A percentile compares a stretch with the other conserved stretches of the same genome.
Evolutionary conservation across 2,329 filamentous ascomycete genomes (phyloP).

Genomic region (Ilyonectria mors-panacis): DNA sequence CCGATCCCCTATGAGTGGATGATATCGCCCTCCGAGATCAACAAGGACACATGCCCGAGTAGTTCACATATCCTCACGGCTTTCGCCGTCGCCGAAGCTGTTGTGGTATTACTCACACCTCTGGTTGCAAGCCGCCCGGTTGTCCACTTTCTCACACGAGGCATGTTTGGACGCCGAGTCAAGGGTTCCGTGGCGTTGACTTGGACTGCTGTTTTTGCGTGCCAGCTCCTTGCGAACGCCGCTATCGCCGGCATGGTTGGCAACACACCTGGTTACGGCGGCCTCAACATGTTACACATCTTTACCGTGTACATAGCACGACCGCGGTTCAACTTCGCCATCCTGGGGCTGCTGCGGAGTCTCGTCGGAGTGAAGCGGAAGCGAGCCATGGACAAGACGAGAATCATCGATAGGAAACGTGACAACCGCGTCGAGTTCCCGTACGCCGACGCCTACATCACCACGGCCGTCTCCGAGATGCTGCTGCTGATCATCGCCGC

Average conservation of each 20-base stretch:
- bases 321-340: slow-evolving; percentile 40
- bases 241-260: slow-evolving; percentile 40
- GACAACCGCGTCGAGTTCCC: slow-evolving; percentile 46
- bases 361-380: slow-evolving; percentile 31
- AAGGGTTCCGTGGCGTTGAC: slow-evolving; percentile 29
- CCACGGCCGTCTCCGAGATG: slow-evolving; percentile 36
- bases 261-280: slow-evolving; percentile 37
- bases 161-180: slow-evolving; percentile 33
- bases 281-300: slow-evolving; percentile 43
- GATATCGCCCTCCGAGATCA: slow-evolving; percentile 33
- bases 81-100: slow-evolving; percentile 40
- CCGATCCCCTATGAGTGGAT: slow-evolving; percentile 46
- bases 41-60: slow-evolving; percentile 31
- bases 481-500: slow-evolving; percentile 38
- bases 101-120: slow-evolving; percentile 32
- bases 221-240: slow-evolving; percentile 41
- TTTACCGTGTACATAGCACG: slow-evolving; percentile 43
- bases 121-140: slow-evolving; percentile 40
- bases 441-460: slow-evolving; percentile 44
- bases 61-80: slow-evolving; percentile 30
- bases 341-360: slow-evolving; percentile 39
- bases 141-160: slow-evolving; percentile 35
- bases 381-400: slow-evolving; percentile 39
- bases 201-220: slow-evolving; percentile 36
- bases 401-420: slow-evolving; percentile 29